Evolutionary conservation across 2,329 filamentous ascomycete species (phyloP).

Genomic region (Cyanodermella asteris): DNA sequence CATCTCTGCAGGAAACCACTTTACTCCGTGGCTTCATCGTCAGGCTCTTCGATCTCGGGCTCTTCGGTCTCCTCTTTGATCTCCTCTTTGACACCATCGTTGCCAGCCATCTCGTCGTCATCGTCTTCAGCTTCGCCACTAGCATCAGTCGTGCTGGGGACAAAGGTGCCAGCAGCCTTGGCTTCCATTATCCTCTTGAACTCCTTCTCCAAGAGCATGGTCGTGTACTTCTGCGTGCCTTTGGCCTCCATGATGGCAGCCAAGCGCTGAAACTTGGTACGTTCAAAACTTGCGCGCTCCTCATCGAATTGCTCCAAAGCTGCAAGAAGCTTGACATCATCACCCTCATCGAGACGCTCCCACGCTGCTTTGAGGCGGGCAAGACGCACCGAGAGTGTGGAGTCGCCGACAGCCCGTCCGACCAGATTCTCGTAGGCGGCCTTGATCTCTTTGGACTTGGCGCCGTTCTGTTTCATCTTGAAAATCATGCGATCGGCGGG

Average conservation of each 20-base stretch:
- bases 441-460: constrained; percentile 1
- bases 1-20: too few species aligned
- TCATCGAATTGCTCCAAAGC: neutral
- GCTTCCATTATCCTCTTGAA: neutral
- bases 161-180: too few species aligned
- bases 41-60: too few species aligned
- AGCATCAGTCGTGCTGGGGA: too few species aligned
- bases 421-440: neutral
- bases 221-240: neutral
- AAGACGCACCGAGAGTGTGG: neutral
- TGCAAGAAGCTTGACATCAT: neutral
- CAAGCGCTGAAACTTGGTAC: too few species aligned
- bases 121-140: too few species aligned
- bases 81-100: too few species aligned
- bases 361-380: constrained; percentile 1
- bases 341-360: constrained; percentile 1
- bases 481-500: constrained; percentile 1
- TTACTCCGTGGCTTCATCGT: too few species aligned
- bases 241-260: neutral
- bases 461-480: constrained; percentile 3
- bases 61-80: too few species aligned
- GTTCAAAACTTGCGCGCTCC: too few species aligned
- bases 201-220: constrained; percentile 1
- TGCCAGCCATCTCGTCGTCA: too few species aligned
- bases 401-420: neutral